Percentiles rank a stretch among this genome's conserved stretches.
Evolutionary conservation across 495 filamentous ascomycete species (phyloP).

Genomic region (Penicillium atrosanguineum): DNA sequence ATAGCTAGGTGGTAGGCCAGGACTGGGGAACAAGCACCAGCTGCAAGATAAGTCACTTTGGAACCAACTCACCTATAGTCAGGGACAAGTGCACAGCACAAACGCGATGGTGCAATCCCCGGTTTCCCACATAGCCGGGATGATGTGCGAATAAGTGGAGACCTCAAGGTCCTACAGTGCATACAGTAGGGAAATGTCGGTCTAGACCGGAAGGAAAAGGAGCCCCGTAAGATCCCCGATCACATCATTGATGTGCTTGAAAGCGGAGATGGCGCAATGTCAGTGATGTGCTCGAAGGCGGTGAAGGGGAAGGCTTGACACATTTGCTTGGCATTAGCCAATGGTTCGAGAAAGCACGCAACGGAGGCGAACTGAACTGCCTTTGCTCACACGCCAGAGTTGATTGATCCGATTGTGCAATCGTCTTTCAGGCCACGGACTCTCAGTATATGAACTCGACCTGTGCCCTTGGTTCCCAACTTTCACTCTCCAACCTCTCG

Average conservation of each 20-base stretch:
- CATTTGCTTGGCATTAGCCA: slow-evolving; percentile 10
- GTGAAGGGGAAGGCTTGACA: slow-evolving; percentile 19
- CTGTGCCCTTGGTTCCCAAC: background rate
- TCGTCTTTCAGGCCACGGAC: background rate
- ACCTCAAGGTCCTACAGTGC: background rate
- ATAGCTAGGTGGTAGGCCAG: background rate
- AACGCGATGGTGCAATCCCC: background rate
- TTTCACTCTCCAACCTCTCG: background rate
- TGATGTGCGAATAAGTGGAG: background rate
- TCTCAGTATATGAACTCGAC: slow-evolving; percentile 2
- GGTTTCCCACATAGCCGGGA: background rate
- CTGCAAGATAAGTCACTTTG: background rate
- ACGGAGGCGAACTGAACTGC: background rate
- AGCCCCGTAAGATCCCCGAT: background rate
- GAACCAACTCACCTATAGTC: background rate
- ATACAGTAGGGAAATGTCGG: background rate
- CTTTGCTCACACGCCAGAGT: slow-evolving; percentile 8
- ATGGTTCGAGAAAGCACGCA: slow-evolving; percentile 3
- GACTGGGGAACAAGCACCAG: background rate
- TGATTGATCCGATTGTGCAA: slow-evolving; percentile 1
- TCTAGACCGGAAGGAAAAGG: background rate
- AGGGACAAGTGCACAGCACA: background rate
- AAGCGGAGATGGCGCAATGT: slow-evolving; percentile 25
- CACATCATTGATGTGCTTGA: slow-evolving; percentile 14
- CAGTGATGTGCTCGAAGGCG: slow-evolving; percentile 16